These are phyloP conservation scores for Trichoderma aggressivum DNA, from an alignment of 2,329 filamentous ascomycete genomes.

Conservation along the genomic window DNA sequence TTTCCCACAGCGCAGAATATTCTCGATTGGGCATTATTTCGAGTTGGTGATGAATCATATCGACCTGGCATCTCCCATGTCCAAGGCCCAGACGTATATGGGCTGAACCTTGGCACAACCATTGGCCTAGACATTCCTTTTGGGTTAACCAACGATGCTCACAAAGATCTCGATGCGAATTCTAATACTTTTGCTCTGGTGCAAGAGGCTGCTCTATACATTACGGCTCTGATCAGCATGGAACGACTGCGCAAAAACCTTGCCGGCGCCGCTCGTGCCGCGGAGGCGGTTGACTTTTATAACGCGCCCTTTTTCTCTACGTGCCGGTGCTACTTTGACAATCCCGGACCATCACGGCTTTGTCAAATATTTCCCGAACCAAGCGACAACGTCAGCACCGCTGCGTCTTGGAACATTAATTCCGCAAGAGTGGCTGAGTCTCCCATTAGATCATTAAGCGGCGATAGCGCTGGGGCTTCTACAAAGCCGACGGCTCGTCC, in stretches of 20 bases:
- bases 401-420: background rate
- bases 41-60: background rate
- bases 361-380: background rate
- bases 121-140: background rate
- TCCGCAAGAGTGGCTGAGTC: background rate
- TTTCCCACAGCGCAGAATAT: background rate
- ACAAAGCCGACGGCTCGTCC: background rate
- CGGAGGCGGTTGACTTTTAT: background rate
- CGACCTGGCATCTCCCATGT: background rate
- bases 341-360: background rate
- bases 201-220: background rate
- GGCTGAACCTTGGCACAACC: background rate
- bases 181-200: background rate
- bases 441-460: background rate
- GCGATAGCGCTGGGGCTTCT: background rate
- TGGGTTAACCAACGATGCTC: background rate
- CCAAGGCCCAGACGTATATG: background rate
- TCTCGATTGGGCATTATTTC: background rate
- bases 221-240: background rate
- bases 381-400: background rate
- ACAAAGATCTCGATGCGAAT: background rate
- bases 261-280: background rate
- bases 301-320: background rate
- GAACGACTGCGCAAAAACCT: background rate
- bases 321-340: constrained; percentile 2